Conservation (phyloP, 2,329 filamentous ascomycete genomes). For the Basipetospora chlamydospora region DNA sequence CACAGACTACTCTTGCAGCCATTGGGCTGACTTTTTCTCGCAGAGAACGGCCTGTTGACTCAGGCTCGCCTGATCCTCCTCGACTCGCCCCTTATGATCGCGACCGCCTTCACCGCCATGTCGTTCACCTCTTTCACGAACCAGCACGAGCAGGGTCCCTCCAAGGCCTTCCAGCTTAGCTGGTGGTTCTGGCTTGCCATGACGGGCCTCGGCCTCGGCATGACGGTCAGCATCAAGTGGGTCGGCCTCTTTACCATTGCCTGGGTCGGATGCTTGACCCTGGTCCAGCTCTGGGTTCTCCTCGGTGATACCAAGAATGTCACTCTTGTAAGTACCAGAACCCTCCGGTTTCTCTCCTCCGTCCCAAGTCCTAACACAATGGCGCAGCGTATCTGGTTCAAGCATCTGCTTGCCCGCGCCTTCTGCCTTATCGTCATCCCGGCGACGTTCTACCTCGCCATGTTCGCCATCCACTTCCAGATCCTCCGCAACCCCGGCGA, state of each 20-base stretch:
- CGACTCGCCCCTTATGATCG: slow-evolving; percentile 86
- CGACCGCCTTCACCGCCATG: slow-evolving; percentile 81
- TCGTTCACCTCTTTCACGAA: slow-evolving; percentile 90
- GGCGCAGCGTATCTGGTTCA: slow-evolving; percentile 61
- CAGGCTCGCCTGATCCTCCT: slow-evolving; percentile 92
- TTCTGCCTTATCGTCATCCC: slow-evolving; percentile 91
- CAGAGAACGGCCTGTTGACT: slow-evolving; percentile 89
- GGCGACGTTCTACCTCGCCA: slow-evolving; percentile 78
- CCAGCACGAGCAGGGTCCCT: slow-evolving; percentile 84
- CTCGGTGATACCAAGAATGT: slow-evolving; percentile 81
- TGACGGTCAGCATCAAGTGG: slow-evolving; percentile 95
- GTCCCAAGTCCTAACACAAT: too few species aligned
- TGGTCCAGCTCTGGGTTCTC: slow-evolving; percentile 87
- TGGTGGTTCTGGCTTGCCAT: slow-evolving; percentile 98
- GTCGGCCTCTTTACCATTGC: slow-evolving; percentile 97
- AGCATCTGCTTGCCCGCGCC: slow-evolving; percentile 80
- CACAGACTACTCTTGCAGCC: slow-evolving; percentile 2
- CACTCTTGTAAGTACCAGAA: slow-evolving; percentile 46
- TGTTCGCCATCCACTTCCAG: slow-evolving; percentile 95
- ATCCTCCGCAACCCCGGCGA: slow-evolving; percentile 91
- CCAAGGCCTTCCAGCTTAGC: slow-evolving; percentile 69
- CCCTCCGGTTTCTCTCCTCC: neutral
- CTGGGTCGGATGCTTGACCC: slow-evolving; percentile 85
- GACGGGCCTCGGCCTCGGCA: slow-evolving; percentile 75
- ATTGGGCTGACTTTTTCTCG: slow-evolving; percentile 1